Conservation (phyloP, 306 rosid genomes). For the Bauhinia variegata region DNA sequence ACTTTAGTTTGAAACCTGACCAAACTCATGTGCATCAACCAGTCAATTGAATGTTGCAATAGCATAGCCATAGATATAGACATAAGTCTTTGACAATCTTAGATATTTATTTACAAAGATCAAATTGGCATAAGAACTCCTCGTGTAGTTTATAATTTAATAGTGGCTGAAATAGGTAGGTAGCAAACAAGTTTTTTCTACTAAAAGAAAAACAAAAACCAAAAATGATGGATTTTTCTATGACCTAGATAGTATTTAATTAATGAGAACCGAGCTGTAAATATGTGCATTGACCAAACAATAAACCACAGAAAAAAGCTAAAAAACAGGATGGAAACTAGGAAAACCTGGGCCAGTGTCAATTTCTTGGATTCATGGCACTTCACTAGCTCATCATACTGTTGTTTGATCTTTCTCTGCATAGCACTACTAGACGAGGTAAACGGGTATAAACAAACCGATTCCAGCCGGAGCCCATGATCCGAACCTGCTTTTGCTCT, state of each 20-base stretch:
- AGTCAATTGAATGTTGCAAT: background rate
- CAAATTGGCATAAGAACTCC: conserved; percentile 5
- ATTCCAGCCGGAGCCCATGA: conserved; percentile 44
- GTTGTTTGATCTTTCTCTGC: conserved; percentile 84
- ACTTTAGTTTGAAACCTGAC: background rate
- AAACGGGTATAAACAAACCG: conserved; percentile 66
- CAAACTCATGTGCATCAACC: background rate
- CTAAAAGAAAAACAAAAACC: background rate
- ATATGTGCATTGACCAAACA: background rate
- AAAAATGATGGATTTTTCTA: background rate
- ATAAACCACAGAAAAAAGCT: background rate
- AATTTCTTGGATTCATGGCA: conserved; percentile 62
- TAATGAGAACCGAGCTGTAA: background rate
- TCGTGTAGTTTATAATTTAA: background rate
- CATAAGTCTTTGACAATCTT: background rate
- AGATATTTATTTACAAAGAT: conserved; percentile 5
- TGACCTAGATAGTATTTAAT: background rate
- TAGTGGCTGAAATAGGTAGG: background rate
- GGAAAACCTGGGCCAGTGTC: conserved; percentile 67
- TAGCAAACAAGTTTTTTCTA: background rate
- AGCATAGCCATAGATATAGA: background rate
- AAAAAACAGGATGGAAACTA: background rate
- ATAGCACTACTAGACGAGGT: conserved; percentile 73
- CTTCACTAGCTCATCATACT: conserved; percentile 76
- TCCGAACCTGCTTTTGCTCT: conserved; percentile 42